Evolutionary conservation across 805 yeast genomes (phyloP).

Genomic region (Citeromyces matritensis): DNA sequence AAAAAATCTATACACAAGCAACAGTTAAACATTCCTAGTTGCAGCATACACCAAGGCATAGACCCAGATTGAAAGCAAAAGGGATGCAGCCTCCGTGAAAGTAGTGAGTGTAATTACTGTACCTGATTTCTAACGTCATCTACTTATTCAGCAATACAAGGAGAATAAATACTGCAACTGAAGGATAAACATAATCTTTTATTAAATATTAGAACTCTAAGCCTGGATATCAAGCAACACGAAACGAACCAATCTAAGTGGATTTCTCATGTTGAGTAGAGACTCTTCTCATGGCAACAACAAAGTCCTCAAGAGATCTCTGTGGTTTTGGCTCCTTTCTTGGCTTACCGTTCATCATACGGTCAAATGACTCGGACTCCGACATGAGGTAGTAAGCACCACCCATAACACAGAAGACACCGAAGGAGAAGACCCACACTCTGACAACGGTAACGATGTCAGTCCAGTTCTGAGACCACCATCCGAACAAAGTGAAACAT

Average conservation of each 20-base stretch:
- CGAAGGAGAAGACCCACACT: conserved; percentile 92
- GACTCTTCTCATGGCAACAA: conserved; percentile 78
- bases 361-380: conserved; percentile 64
- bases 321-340: conserved; percentile 37
- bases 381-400: conserved; percentile 95
- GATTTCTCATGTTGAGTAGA: conserved; percentile 83
- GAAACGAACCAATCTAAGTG: conserved; percentile 18
- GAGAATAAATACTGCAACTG: too few species aligned
- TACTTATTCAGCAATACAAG: too few species aligned
- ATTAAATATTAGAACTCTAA: too few species aligned
- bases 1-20: too few species aligned
- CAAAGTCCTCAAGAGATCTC: conserved; percentile 73
- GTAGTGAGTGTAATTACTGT: too few species aligned
- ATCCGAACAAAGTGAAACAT: conserved; percentile 84
- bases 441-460: conserved; percentile 91
- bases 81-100: too few species aligned
- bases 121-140: too few species aligned
- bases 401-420: conserved; percentile 92
- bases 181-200: too few species aligned
- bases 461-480: conserved; percentile 98
- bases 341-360: conserved; percentile 74
- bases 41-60: too few species aligned
- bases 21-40: too few species aligned
- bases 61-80: too few species aligned
- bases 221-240: too few species aligned